Conservation (phyloP, 805 yeast genomes). For the Wickerhamomyces silvicola region DNA sequence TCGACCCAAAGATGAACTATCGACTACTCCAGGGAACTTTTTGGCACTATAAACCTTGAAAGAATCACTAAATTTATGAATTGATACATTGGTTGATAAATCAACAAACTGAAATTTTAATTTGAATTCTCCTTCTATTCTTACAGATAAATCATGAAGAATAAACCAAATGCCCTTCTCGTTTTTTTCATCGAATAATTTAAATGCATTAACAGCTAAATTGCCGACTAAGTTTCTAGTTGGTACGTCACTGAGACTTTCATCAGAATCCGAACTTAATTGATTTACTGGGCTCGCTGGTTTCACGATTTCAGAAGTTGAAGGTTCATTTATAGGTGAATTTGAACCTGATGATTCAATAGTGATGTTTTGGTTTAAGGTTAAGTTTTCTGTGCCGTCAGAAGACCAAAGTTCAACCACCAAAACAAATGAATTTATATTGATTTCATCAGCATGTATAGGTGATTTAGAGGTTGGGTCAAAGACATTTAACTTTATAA, state of each 20-base stretch:
- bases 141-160: conserved; percentile 33
- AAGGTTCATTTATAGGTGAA: neutral
- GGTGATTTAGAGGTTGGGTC: conserved; percentile 20
- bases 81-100: conserved; percentile 14
- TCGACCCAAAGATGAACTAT: conserved; percentile 31
- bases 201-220: conserved; percentile 32
- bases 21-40: conserved; percentile 40
- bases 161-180: conserved; percentile 36
- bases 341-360: neutral
- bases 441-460: conserved; percentile 22
- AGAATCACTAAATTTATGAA: conserved; percentile 23
- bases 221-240: conserved; percentile 34
- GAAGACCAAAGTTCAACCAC: conserved; percentile 35
- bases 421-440: conserved; percentile 29
- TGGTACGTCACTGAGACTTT: conserved; percentile 19
- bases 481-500: conserved; percentile 17
- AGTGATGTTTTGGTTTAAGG: conserved; percentile 14
- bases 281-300: neutral
- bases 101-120: conserved; percentile 31
- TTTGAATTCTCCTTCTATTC: conserved; percentile 37
- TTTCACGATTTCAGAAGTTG: neutral
- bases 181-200: conserved; percentile 29
- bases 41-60: conserved; percentile 37
- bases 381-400: conserved; percentile 22
- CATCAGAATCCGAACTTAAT: conserved; percentile 7